Conservation (phyloP, 2,329 filamentous ascomycete species). For the Pleomassaria siparia region DNA sequence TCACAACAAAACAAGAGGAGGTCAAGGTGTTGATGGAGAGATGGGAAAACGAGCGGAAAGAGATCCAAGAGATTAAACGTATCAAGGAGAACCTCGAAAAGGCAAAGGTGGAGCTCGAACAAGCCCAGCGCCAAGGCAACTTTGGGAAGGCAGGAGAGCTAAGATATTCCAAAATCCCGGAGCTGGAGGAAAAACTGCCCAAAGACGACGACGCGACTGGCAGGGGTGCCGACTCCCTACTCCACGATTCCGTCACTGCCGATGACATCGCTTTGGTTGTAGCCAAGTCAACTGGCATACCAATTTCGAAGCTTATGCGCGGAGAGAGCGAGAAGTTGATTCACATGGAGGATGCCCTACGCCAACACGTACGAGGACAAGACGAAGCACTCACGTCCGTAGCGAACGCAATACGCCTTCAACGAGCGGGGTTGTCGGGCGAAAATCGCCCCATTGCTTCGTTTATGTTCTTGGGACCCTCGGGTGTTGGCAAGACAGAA, state of each 20-base stretch:
- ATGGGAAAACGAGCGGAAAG: conserved; percentile 86
- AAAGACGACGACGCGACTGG: conserved; percentile 61
- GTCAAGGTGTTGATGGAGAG: conserved; percentile 72
- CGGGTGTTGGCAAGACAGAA: conserved; percentile 95
- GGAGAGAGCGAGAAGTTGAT: conserved; percentile 94
- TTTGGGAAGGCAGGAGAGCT: conserved; percentile 90
- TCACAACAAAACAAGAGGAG: conserved; percentile 77
- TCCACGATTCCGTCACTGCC: conserved; percentile 92
- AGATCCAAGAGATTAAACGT: conserved; percentile 85
- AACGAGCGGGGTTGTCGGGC: conserved; percentile 86
- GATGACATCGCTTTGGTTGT: conserved; percentile 95
- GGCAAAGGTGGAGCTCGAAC: conserved; percentile 81
- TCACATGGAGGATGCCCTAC: conserved; percentile 89
- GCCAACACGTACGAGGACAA: conserved; percentile 83
- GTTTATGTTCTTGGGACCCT: conserved; percentile 97
- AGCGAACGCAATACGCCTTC: conserved; percentile 89
- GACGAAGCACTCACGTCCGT: conserved; percentile 91
- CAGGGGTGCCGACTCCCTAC: conserved; percentile 58
- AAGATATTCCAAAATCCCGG: conserved; percentile 83
- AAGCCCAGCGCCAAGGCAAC: conserved; percentile 83
- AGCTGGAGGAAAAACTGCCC: conserved; percentile 75
- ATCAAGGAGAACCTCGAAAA: conserved; percentile 86
- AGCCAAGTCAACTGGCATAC: conserved; percentile 87
- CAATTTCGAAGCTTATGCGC: conserved; percentile 86
- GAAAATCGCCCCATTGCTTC: conserved; percentile 90